Percentiles rank a stretch among this genome's conserved stretches.
Evolutionary conservation across 2,329 filamentous ascomycete genomes (phyloP).

Genomic region (Cryphonectria parasitica): DNA sequence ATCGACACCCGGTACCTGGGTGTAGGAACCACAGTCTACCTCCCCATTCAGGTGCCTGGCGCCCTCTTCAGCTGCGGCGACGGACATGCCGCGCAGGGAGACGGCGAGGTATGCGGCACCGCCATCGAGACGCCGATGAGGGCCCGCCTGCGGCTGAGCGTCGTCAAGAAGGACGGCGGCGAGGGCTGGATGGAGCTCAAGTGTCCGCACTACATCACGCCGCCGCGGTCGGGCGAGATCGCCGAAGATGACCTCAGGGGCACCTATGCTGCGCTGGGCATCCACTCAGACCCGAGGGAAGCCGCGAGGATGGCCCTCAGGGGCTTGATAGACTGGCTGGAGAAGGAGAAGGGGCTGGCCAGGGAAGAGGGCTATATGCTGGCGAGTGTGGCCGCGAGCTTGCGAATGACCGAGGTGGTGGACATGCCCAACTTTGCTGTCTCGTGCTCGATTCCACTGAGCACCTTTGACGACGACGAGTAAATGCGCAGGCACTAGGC

Average conservation of each 20-base stretch:
- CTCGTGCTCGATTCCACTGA: constrained; percentile 52
- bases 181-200: constrained; percentile 39
- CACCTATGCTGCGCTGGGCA: constrained; percentile 59
- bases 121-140: constrained; percentile 58
- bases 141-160: constrained; percentile 51
- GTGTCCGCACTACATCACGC: constrained; percentile 50
- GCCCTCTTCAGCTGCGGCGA: constrained; percentile 59
- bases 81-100: constrained; percentile 58
- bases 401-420: constrained; percentile 56
- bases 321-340: constrained; percentile 53
- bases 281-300: constrained; percentile 51
- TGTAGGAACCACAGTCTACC: constrained; percentile 50
- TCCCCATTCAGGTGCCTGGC: constrained; percentile 53
- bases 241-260: constrained; percentile 45
- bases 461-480: constrained; percentile 46
- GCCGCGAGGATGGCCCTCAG: constrained; percentile 53
- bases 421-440: constrained; percentile 59
- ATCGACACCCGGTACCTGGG: constrained; percentile 56
- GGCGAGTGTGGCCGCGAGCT: constrained; percentile 51
- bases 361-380: constrained; percentile 57
- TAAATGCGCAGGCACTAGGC: neutral
- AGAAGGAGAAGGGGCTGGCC: constrained; percentile 48
- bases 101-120: constrained; percentile 60
- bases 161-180: constrained; percentile 48
- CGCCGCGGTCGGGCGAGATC: constrained; percentile 41